phyloP scores from a whole-genome alignment of 1,139 yeast genomes.

The Debaryomycetaceae sp. region DNA sequence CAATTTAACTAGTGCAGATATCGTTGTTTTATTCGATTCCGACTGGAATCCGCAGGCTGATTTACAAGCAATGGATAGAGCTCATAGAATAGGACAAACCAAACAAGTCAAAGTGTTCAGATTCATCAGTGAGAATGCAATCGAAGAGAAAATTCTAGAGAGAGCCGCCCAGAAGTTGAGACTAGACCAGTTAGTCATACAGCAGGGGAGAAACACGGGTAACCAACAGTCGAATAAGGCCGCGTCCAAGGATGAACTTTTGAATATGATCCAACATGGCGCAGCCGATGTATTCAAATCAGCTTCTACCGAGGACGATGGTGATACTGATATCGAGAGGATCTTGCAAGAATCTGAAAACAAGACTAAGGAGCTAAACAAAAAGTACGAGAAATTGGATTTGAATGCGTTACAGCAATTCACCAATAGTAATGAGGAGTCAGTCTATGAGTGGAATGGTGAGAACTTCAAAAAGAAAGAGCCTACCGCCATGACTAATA shows the following conservation, averaged over 20 bases:
- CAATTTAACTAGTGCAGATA: conserved; percentile 72
- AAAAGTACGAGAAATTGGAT: conserved; percentile 63
- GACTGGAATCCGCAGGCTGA: conserved; percentile 92
- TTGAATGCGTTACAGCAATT: conserved; percentile 76
- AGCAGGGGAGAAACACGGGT: conserved; percentile 58
- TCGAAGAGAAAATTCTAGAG: conserved; percentile 77
- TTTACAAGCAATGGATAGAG: conserved; percentile 85
- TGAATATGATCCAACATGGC: conserved; percentile 80
- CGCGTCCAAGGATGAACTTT: conserved; percentile 63
- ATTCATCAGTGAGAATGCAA: conserved; percentile 74
- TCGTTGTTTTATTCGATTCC: conserved; percentile 69
- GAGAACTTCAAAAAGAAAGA: conserved; percentile 71
- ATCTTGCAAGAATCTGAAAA: conserved; percentile 59
- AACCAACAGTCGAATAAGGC: conserved; percentile 39
- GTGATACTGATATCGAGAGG: conserved; percentile 61
- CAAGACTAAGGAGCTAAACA: conserved; percentile 59
- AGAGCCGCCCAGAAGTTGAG: conserved; percentile 77
- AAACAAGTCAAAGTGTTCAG: conserved; percentile 77
- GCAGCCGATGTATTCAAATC: conserved; percentile 57
- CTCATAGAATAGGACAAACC: conserved; percentile 83
- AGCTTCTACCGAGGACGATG: conserved; percentile 20
- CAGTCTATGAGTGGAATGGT: conserved; percentile 87
- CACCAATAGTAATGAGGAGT: conserved; percentile 43
- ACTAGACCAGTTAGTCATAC: conserved; percentile 77
- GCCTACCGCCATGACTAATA: conserved; percentile 33